Conservation (phyloP, 306 rosid genomes). For the Citrullus colocynthis region DNA sequence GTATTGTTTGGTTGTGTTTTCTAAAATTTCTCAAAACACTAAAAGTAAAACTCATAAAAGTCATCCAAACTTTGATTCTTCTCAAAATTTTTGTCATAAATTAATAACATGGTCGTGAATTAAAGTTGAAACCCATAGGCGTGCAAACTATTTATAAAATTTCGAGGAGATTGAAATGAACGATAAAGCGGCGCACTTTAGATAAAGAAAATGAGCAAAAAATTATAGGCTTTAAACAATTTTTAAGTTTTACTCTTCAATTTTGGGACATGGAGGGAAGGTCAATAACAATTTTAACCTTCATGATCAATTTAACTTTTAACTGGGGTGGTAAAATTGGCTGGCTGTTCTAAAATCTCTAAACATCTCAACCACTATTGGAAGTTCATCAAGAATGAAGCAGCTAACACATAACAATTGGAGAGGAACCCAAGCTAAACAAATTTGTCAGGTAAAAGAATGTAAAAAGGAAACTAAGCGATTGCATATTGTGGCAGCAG, state of each 20-base stretch:
- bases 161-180: not conserved
- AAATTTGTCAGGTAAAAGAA: not conserved
- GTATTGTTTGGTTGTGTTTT: not conserved
- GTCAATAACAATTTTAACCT: not conserved
- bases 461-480: not conserved
- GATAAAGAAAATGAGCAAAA: not conserved
- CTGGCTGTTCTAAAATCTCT: not conserved
- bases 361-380: not conserved
- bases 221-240: not conserved
- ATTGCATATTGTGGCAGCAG: not conserved
- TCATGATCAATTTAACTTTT: not conserved
- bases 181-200: not conserved
- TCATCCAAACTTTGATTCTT: not conserved
- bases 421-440: slow-evolving; percentile 1
- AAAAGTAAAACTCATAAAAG: not conserved
- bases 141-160: too few relatives aligned
- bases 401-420: not conserved
- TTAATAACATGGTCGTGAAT: not conserved
- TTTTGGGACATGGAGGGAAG: not conserved
- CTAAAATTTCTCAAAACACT: not conserved
- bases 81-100: not conserved
- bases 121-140: too few relatives aligned
- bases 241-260: not conserved
- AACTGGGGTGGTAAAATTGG: not conserved
- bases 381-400: not conserved